These are phyloP conservation scores for Licmophora abbreviata DNA, from an alignment of 108 stramenopile species.

Conservation along the genomic window DNA sequence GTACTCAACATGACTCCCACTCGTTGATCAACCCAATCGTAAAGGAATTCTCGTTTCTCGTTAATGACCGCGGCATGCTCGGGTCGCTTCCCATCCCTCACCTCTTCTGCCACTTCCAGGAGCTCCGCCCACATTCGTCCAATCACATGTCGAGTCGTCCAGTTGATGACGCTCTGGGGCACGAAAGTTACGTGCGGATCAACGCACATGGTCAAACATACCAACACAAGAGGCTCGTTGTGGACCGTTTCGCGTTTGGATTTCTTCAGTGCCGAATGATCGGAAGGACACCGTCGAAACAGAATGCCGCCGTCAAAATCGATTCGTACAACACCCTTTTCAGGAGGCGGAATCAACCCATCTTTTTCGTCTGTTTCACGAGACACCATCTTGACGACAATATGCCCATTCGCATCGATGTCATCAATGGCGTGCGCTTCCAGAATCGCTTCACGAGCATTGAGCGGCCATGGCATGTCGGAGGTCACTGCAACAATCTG, in stretches of 20 bases:
- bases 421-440: conserved; percentile 59
- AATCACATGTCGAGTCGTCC: conserved; percentile 40
- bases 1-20: conserved; percentile 30
- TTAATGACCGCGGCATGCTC: conserved; percentile 51
- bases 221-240: conserved; percentile 29
- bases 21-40: conserved; percentile 59
- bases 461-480: conserved; percentile 60
- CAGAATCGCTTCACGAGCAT: conserved; percentile 37
- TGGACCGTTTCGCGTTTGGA: conserved; percentile 6
- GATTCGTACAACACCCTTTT: conserved; percentile 24
- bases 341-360: conserved; percentile 22
- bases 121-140: conserved; percentile 54
- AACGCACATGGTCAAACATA: conserved; percentile 39
- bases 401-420: conserved; percentile 33
- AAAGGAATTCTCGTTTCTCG: conserved; percentile 46
- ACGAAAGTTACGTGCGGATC: conserved; percentile 44
- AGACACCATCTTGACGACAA: conserved; percentile 34
- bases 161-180: conserved; percentile 57
- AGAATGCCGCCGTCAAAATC: conserved; percentile 54
- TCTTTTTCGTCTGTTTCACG: conserved; percentile 19
- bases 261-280: conserved; percentile 35
- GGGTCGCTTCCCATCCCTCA: conserved; percentile 46
- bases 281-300: conserved; percentile 55
- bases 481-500: conserved; percentile 43
- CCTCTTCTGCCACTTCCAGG: conserved; percentile 57